These are phyloP conservation scores for Fagus sylvatica DNA, from an alignment of 306 rosid species.

Conservation along the genomic window DNA sequence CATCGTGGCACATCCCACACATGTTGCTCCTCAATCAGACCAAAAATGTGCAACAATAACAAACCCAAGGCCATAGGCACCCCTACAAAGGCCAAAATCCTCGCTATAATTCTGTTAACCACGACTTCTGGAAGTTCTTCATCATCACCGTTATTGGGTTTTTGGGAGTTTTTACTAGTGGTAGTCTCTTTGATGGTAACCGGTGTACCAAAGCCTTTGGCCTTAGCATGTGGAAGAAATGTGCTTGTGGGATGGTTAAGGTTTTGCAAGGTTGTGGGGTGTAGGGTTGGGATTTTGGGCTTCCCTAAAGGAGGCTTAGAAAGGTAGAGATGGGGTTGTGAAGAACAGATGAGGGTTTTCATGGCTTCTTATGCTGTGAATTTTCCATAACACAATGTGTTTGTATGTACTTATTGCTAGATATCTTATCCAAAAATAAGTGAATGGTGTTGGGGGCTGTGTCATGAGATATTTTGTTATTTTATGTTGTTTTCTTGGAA, in stretches of 20 bases:
- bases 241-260: conserved; percentile 19
- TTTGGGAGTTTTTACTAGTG: conserved; percentile 21
- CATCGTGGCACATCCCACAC: conserved; percentile 65
- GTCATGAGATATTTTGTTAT: conserved; percentile 21
- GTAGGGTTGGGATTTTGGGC: conserved; percentile 34
- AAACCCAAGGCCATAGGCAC: conserved; percentile 73
- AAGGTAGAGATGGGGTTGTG: conserved; percentile 35
- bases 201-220: conserved; percentile 62
- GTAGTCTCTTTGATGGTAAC: conserved; percentile 11
- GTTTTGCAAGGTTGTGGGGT: conserved; percentile 24
- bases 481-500: background rate
- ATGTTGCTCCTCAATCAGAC: conserved; percentile 43
- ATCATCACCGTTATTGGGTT: conserved; percentile 15
- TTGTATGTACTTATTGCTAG: conserved; percentile 24
- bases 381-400: background rate
- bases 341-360: conserved; percentile 52
- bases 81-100: conserved; percentile 61
- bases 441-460: conserved; percentile 37
- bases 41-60: conserved; percentile 49
- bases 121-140: conserved; percentile 63
- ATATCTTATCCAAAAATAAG: conserved; percentile 58
- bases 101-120: conserved; percentile 52
- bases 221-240: conserved; percentile 35
- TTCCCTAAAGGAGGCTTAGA: conserved; percentile 50
- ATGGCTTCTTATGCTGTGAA: conserved; percentile 32